phyloP scores from a whole-genome alignment of 129 eudicot genomes.

The Tagetes patula region DNA sequence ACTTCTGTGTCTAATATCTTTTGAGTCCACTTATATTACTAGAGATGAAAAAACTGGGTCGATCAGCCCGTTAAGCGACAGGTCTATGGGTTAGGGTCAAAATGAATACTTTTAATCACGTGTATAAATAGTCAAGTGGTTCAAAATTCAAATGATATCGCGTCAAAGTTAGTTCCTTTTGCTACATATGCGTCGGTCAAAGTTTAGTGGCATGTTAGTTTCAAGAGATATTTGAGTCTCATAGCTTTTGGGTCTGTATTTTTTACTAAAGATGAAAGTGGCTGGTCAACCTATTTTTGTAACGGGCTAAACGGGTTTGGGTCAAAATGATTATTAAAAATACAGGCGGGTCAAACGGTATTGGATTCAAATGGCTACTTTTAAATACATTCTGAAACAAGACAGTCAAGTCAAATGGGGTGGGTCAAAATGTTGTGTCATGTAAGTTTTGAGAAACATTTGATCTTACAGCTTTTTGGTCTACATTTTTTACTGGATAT shows the following conservation, averaged over 20 bases:
- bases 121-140: no score
- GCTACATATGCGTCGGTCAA: neutral
- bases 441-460: neutral
- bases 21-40: neutral
- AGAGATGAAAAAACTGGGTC: neutral
- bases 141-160: neutral
- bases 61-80: neutral
- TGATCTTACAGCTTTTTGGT: neutral
- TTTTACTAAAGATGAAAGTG: neutral
- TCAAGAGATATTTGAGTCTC: neutral
- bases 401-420: neutral
- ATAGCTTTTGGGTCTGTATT: neutral
- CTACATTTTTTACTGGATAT: neutral
- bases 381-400: neutral
- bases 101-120: neutral
- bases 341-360: neutral
- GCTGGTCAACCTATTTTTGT: neutral
- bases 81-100: conserved; percentile 1
- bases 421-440: neutral
- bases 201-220: neutral
- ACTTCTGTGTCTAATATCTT: neutral
- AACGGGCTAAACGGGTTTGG: neutral
- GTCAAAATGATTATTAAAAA: neutral
- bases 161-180: neutral
- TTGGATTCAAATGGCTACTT: neutral